A percentile compares a stretch with the other conserved stretches of the same genome.
Conservation (phyloP, 208 protist genomes). For the Naegleria fowleri region DNA sequence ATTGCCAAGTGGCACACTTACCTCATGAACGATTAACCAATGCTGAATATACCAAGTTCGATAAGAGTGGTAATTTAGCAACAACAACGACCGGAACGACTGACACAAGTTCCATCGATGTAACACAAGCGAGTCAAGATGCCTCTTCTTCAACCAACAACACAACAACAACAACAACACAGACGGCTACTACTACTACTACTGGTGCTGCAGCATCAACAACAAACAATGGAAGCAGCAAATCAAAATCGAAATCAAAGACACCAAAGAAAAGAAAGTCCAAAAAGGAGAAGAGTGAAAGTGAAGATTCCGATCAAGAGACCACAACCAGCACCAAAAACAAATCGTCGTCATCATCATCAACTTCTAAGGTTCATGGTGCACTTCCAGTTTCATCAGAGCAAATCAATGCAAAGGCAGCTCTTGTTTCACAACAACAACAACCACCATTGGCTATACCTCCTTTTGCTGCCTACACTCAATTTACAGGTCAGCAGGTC, state of each 20-base stretch:
- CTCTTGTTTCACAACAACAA: no score
- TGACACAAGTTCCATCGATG: neutral
- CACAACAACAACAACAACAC: neutral
- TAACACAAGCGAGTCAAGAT: neutral
- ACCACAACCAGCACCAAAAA: neutral
- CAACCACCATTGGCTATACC: no score
- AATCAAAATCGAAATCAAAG: neutral
- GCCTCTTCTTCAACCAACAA: neutral
- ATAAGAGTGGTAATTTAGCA: neutral
- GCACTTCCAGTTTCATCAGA: neutral
- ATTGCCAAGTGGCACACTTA: conserved; percentile 21
- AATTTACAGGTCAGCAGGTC: no score
- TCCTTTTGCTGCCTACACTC: no score
- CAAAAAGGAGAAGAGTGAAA: neutral
- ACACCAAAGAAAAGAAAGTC: neutral
- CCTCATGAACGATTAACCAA: conserved; percentile 26
- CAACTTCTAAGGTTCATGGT: no score
- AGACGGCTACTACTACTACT: neutral
- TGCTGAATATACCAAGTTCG: conserved; percentile 15
- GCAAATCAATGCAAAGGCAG: no score
- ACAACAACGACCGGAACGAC: neutral
- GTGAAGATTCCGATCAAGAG: neutral
- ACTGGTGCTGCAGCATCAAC: neutral
- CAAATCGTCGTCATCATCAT: no score
- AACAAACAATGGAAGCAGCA: neutral